Percentiles rank a stretch among this genome's conserved stretches.
These are phyloP conservation scores for Candida vaughaniae DNA, from an alignment of 805 yeast genomes.

Conservation along the genomic window DNA sequence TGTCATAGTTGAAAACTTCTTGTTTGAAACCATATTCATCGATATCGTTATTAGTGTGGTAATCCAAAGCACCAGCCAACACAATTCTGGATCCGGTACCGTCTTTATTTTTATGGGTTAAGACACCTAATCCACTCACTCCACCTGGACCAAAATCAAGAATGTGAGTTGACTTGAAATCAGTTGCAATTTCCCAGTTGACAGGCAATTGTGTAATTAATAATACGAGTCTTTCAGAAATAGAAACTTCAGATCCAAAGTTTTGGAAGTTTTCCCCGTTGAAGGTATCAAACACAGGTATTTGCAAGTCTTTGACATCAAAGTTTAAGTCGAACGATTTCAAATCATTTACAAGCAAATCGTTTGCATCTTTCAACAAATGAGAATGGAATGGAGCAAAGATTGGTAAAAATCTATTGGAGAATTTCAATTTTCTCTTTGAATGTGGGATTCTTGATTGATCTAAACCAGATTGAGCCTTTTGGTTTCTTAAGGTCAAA, in stretches of 20 bases:
- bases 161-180: constrained; percentile 80
- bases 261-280: constrained; percentile 76
- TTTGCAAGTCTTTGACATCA: constrained; percentile 51
- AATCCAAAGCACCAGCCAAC: constrained; percentile 86
- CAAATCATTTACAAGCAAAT: constrained; percentile 64
- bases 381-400: constrained; percentile 97
- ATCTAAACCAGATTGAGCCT: constrained; percentile 91
- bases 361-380: constrained; percentile 71
- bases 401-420: constrained; percentile 92
- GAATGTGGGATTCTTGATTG: constrained; percentile 93
- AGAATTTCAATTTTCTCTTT: constrained; percentile 90
- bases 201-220: constrained; percentile 89
- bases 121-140: constrained; percentile 90
- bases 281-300: constrained; percentile 91
- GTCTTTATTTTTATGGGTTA: constrained; percentile 96
- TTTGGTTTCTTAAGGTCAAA: constrained; percentile 86
- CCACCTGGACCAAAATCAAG: constrained; percentile 99
- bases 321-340: constrained; percentile 56
- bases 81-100: constrained; percentile 97
- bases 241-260: constrained; percentile 40
- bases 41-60: constrained; percentile 45
- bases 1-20: constrained; percentile 77
- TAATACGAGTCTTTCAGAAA: constrained; percentile 69
- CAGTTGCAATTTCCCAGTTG: constrained; percentile 90
- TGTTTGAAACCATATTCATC: constrained; percentile 95